Conservation (phyloP, 805 yeast genomes). For the Torulaspora indica region DNA sequence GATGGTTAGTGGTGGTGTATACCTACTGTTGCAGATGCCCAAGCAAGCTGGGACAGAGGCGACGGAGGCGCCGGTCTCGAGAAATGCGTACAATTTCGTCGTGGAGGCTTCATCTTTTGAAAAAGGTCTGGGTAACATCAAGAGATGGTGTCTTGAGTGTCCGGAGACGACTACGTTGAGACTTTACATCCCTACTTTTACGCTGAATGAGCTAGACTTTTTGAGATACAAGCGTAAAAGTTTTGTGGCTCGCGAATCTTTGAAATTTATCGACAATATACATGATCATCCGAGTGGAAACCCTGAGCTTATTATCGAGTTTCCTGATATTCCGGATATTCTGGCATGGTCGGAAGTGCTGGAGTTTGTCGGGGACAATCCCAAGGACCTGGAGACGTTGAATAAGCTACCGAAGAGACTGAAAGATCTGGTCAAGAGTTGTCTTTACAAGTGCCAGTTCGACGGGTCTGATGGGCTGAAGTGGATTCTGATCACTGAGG, state of each 20-base stretch:
- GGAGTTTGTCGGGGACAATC: slow-evolving; percentile 10
- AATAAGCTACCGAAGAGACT: slow-evolving; percentile 47
- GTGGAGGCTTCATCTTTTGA: slow-evolving; percentile 65
- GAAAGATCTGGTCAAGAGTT: slow-evolving; percentile 52
- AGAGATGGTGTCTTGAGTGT: slow-evolving; percentile 50
- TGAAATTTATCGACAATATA: slow-evolving; percentile 52
- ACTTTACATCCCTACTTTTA: slow-evolving; percentile 48
- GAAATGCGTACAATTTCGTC: slow-evolving; percentile 40
- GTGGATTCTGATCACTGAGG: slow-evolving; percentile 65
- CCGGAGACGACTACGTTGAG: slow-evolving; percentile 33
- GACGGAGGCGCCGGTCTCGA: background rate
- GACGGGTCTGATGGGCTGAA: slow-evolving; percentile 35
- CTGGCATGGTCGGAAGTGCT: slow-evolving; percentile 27
- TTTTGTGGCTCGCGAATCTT: slow-evolving; percentile 61
- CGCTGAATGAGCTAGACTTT: slow-evolving; percentile 57
- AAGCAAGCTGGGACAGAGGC: background rate
- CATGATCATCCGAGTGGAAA: slow-evolving; percentile 18
- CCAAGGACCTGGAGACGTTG: slow-evolving; percentile 11
- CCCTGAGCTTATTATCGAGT: slow-evolving; percentile 41
- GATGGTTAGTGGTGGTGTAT: background rate
- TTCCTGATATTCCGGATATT: slow-evolving; percentile 39
- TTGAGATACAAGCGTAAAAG: slow-evolving; percentile 52
- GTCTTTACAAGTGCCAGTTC: slow-evolving; percentile 49
- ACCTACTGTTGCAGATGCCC: background rate
- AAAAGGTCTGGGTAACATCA: slow-evolving; percentile 63